Percentiles rank a stretch among this genome's conserved stretches.
Evolutionary conservation across 139 green algal species (phyloP).

Genomic region (Desmodesmus armatus): DNA sequence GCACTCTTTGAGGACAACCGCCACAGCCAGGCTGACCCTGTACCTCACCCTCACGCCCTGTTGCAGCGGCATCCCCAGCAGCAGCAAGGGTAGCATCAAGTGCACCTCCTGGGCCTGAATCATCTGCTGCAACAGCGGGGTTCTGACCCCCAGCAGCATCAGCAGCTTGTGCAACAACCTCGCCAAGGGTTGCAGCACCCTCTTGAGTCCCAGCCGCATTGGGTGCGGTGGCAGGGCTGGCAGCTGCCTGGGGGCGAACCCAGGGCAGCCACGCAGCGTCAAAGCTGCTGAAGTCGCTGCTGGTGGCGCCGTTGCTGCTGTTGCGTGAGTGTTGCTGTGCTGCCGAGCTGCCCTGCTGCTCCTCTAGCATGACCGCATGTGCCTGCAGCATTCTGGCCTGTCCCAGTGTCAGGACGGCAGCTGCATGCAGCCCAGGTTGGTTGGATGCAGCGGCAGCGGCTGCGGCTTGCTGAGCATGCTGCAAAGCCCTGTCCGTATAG

Average conservation of each 20-base stretch:
- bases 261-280: conserved; percentile 14
- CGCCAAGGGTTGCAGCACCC: not conserved
- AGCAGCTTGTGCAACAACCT: not conserved
- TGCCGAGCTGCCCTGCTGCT: not conserved
- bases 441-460: not conserved
- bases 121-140: not conserved
- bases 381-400: conserved; percentile 20
- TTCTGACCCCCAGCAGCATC: not conserved
- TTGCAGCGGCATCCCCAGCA: not conserved
- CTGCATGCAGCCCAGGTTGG: not conserved
- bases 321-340: not conserved
- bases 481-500: not conserved
- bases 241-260: not conserved
- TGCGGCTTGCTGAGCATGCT: conserved; percentile 2
- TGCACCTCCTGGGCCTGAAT: too few relatives aligned
- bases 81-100: not conserved
- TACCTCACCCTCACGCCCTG: too few relatives aligned
- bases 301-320: not conserved
- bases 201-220: too few relatives aligned
- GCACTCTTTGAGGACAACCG: too few relatives aligned
- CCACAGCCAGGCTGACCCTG: too few relatives aligned
- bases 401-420: conserved; percentile 10
- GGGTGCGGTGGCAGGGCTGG: not conserved
- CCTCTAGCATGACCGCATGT: conserved; percentile 2
- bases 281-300: not conserved